Percentiles rank a stretch among this genome's conserved stretches.
phyloP scores from a whole-genome alignment of 139 green algal species.

The Asterochloris erici region DNA sequence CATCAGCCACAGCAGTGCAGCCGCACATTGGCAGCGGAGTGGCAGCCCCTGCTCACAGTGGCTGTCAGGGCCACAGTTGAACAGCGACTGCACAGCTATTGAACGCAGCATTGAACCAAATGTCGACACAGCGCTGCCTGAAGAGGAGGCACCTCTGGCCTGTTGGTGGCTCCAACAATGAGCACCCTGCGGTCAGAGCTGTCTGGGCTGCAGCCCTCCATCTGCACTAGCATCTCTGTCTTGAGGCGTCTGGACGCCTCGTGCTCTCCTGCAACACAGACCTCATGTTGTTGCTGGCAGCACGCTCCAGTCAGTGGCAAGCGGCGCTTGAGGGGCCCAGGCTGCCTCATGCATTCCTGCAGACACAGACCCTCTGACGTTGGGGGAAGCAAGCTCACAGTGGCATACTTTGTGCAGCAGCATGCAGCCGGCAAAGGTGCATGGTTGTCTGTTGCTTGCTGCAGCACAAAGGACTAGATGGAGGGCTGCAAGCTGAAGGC shows the following conservation, averaged over 20 bases:
- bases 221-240: constrained; percentile 97
- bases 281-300: no score
- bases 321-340: no score
- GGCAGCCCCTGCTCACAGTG: no score
- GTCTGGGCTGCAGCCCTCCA: constrained; percentile 76
- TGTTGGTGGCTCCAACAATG: constrained; percentile 95
- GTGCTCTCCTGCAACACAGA: constrained; percentile 76
- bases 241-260: constrained; percentile 94
- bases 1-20: neutral
- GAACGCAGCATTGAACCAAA: neutral
- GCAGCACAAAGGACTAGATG: no score
- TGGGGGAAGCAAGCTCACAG: no score
- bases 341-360: no score
- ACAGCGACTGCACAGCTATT: neutral
- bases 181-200: constrained; percentile 62
- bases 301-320: no score
- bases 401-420: no score
- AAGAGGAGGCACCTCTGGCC: constrained; percentile 47
- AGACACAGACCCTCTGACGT: no score
- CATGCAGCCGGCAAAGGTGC: no score
- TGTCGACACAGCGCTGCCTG: neutral
- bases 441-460: no score
- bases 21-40: neutral
- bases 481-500: no score
- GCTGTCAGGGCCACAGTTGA: neutral